Evolutionary conservation across 192 early-diverging fungal genomes (phyloP).

Genomic region (Umbelopsis isabellina): DNA sequence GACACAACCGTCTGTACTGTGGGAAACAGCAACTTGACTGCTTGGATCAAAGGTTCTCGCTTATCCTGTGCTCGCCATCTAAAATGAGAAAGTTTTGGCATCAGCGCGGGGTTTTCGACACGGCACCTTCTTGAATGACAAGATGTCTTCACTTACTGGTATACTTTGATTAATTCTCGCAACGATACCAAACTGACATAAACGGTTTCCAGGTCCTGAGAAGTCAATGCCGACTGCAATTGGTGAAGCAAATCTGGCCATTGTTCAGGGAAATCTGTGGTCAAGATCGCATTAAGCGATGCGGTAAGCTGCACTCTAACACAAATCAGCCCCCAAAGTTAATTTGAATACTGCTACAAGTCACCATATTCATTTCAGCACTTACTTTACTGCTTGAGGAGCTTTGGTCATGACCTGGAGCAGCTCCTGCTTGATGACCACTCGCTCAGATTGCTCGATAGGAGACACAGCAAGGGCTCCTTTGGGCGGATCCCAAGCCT

Average conservation of each 20-base stretch:
- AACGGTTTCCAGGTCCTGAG: constrained; percentile 64
- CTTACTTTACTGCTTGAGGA: constrained; percentile 71
- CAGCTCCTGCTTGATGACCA: constrained; percentile 68
- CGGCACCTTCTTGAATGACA: not conserved
- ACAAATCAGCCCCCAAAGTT: not conserved
- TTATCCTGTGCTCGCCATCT: constrained; percentile 67
- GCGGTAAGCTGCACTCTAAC: constrained; percentile 75
- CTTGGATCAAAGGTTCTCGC: constrained; percentile 68
- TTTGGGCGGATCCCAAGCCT: constrained; percentile 62
- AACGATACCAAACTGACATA: constrained; percentile 80
- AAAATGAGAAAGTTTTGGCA: not conserved
- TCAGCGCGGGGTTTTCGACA: not conserved
- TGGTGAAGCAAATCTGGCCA: constrained; percentile 83
- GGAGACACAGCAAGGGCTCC: constrained; percentile 23
- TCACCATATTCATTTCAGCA: not conserved
- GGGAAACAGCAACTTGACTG: constrained; percentile 77
- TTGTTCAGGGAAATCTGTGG: constrained; percentile 74
- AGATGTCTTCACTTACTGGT: constrained; percentile 54
- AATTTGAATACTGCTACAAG: not conserved
- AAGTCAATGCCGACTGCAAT: constrained; percentile 62
- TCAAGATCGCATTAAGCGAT: constrained; percentile 74
- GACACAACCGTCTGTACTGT: constrained; percentile 75
- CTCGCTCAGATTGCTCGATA: constrained; percentile 68
- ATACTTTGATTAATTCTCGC: constrained; percentile 78
- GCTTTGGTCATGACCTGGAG: constrained; percentile 66